Evolutionary conservation across 1,284 basidiomycete genomes (phyloP), one percentile per base, ranked within the genome.

Genomic region (Apiotrichum porosum): DNA sequence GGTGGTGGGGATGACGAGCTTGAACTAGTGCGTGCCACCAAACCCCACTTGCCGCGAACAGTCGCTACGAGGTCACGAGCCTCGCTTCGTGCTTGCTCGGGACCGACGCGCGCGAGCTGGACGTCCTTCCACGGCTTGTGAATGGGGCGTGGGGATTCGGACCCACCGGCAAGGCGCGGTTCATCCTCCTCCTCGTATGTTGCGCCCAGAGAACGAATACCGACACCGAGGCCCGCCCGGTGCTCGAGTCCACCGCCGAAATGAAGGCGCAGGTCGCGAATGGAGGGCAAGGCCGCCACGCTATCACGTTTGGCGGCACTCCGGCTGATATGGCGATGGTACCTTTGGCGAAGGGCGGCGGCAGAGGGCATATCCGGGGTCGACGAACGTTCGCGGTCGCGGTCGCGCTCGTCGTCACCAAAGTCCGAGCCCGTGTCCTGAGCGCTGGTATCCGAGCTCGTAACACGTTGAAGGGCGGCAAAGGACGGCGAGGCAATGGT

Each of bases 241-340:
- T 66, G 61, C 48, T 67, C 62, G 13, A 63, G 49, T 3, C 62
- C 63, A 41, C 65, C 57, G 1, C 62, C 54, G 52, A 72, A 74
- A 37, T 69, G 72, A 5, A 59, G 47, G 41, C 71, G 68, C 5
- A 74, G 60, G 49, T 70, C 64, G 44, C 68, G 63, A 51, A 74
- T 74, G 10, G 68, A 70, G 3, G 71, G 71, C 4, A 74, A 57
- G 26, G 69, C 48, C 43, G 67, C 66, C 8, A 74, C 69, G 4
- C 62, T 66, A 51, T 72, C 66, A 13, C 72, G 57, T 46, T 72
- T 72, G 19, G 67, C 65, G 1, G 72, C 72, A 21, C 62, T 65
- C 17, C 65, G 62, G 9, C 66, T 56, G 38, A 71, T 60, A 51
- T 71, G 68, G 12, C 65, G 58, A 34, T 52, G 49, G 51, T 65